phyloP scores from a whole-genome alignment of 2,329 filamentous ascomycete species.

The Rachicladosporium sp. region DNA sequence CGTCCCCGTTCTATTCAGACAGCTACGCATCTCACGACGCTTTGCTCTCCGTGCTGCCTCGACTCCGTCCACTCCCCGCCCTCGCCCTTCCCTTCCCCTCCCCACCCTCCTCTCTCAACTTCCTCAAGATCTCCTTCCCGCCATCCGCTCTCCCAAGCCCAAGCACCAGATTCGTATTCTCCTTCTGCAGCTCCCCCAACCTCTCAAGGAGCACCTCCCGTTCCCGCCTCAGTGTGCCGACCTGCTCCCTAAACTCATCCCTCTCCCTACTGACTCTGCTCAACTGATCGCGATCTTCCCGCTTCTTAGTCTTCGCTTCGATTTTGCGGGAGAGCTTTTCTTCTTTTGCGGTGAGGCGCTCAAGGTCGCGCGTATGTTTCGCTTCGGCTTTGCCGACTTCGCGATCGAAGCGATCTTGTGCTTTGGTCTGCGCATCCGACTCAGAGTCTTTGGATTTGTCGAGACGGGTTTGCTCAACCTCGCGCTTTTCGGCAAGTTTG shows the following conservation, averaged over 20 bases:
- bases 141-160: constrained; percentile 30
- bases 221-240: constrained; percentile 36
- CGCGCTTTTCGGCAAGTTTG: constrained; percentile 45
- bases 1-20: no score
- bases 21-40: no score
- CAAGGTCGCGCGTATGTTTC: constrained; percentile 49
- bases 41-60: no score
- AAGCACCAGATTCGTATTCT: constrained; percentile 42
- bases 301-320: constrained; percentile 34
- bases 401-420: constrained; percentile 52
- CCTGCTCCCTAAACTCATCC: constrained; percentile 33
- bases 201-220: constrained; percentile 38
- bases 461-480: constrained; percentile 38
- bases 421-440: constrained; percentile 40
- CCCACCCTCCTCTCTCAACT: constrained; percentile 6
- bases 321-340: constrained; percentile 28
- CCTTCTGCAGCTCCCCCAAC: constrained; percentile 43
- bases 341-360: constrained; percentile 37
- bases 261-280: constrained; percentile 35
- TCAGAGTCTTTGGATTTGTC: constrained; percentile 26
- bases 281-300: constrained; percentile 36
- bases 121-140: constrained; percentile 21
- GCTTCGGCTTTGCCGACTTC: constrained; percentile 54
- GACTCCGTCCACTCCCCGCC: background rate
- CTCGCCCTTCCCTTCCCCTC: background rate